Evolutionary conservation across 805 yeast species (phyloP), one percentile per base, ranked within the genome.

Genomic region (Candida pini): DNA sequence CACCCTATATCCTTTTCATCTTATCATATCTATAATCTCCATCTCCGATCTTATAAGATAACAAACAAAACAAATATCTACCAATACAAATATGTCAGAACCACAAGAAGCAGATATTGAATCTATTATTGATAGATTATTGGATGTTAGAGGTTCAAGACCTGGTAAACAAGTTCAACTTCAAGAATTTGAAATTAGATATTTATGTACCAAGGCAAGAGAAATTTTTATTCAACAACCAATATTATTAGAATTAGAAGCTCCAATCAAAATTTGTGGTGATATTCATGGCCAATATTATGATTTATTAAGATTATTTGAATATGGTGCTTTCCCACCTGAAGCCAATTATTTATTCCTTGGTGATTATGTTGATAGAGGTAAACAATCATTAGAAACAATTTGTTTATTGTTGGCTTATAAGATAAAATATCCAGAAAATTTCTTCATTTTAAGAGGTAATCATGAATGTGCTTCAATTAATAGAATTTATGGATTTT

Each of bases 251-350:
- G 98, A 90, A 62, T 73, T 90, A 49, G 97, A 92, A 64, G 97
- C 98, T 15, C 98, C 98, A 38, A 90, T 90, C 54, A 89, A 88
- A 35, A 83, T 83, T 40, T 88, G 96, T 68, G 98, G 98, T 63
- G 98, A 90, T 63, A 92, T 90, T 55, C 98, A 90, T 63, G 98
- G 98, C 38, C 98, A 90, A 66, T 90, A 92, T 65, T 90, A 90
- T 59, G 98, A 90, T 64, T 76, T 90, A 53, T 73, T 90, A 60
- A 82, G 98, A 64, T 75, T 90, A 52, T 90, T 90, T 55, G 97
- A 92, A 68, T 90, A 90, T 58, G 97, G 98, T 53, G 98, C 97
- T 3, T 90, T 92, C 72, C 98, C 98, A 2, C 98, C 98, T 9
- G 97, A 92, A 62, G 95, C 97, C 14, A 90, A 90, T 68, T 90